Base-by-base conservation (phyloP, 2,329 filamentous ascomycete species). In the Cercospora citrullina region DNA sequence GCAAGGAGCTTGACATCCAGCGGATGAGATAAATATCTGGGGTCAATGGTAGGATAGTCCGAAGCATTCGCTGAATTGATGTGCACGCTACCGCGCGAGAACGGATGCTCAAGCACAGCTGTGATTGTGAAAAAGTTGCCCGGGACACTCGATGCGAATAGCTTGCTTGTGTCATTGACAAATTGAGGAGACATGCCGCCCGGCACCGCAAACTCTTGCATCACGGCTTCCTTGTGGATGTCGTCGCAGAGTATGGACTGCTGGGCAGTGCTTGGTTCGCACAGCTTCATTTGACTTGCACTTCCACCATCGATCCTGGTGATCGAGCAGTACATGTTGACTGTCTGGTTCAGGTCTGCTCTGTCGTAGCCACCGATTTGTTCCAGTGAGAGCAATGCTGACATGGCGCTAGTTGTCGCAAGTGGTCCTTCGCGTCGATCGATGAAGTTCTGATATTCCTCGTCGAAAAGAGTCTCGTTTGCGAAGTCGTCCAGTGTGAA, bases 41-140 rank as follows among this genome's bases (percentile, higher is more conserved):
- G 73, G 53, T 75, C 66, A 55, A 77, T 72, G 23, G 60, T 12
- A 0, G 74, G 73, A 65, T 72, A 66, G 5, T 67, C 51, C 26
- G 69, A 53, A 31, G 72, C 60, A 63, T 73, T 53, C 45, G 71
- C 18, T 14, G 72, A 71, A 12, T 64, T 26, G 64, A 76, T 71
- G 68, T 65, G 82, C 72, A 85, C 80, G 42, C 79, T 76, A 10
- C 81, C 81, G 68, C 55, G 80, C 68, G 83, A 85, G 33, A 85
- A 71, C 0, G 84, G 83, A 0, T 83, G 81, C 6, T 85, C 75
- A 14, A 86, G 78, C 64, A 84, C 83, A 7, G 85, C 83, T 60
- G 90, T 85, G 2, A 89, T 83, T 0, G 86, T 89, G 64, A 87
- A 78, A 76, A 86, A 85, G 81, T 68, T 68, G n/a, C 58, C 64